Evolutionary conservation across 345 rosid species (phyloP), one percentile per base, ranked within the genome.

Genomic region (Boechera divaricarpa): DNA sequence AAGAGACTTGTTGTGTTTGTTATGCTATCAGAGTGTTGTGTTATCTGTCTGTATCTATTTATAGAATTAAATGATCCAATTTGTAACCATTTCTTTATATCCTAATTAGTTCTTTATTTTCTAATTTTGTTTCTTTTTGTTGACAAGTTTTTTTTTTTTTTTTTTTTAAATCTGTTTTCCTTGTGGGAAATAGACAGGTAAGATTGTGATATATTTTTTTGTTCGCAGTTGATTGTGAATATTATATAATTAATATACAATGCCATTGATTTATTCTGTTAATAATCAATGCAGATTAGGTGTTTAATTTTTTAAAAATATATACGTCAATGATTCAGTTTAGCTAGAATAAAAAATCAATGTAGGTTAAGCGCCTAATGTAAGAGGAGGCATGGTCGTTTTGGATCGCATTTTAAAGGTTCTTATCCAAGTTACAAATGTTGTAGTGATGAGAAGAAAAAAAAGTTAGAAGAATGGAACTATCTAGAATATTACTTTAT

Each of bases 101-200:
- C 39, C 10, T 77, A 6, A 48, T 16, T 36, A 7, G 3, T 12
- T 24, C 36, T 44, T 48, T 47, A 26, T 63, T 44, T 68, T 42
- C 49, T 42, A 8, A 29, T 53, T 63, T 70, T 70, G 4, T 54
- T 54, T 16, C 18, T 51, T 77, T 51, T 63, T 77, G 7, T 52
- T 35, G 3, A 21, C 48, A 11, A 6, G 2, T 56, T 57, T 41
- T 41, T 3, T 41, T 41, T 41, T 3, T 39, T 41, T 9, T 9
- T 2, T 56, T 57, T 26, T 26, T n/a, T 18, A 4, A 18, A 42
- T 69, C 13, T 58, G 52, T 70, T 63, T 77, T 69, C 13, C 48
- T 32, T 77, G 26, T 53, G 51, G 32, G 69, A 76, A 42, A 53
- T 69, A 31, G 70, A 76, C 57, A 42, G 62, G 47, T 67, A 35